Percentiles rank a stretch among this genome's conserved stretches.
Evolutionary conservation across 345 rosid genomes (phyloP).

Genomic region (Camelina neglecta): DNA sequence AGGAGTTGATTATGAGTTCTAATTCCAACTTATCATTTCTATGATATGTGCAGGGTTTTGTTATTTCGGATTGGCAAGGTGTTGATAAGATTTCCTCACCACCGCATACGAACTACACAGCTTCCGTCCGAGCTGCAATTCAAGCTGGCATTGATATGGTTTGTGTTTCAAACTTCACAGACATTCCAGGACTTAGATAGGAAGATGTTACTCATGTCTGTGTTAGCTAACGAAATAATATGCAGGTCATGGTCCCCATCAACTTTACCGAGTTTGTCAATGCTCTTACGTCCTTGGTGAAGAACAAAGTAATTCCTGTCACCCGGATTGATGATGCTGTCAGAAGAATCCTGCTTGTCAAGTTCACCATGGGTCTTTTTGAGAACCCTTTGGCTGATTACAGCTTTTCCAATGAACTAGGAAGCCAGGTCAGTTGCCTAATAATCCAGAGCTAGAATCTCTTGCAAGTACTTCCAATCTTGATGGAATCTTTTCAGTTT

Average conservation of each 20-base stretch:
- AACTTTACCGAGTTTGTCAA: conserved; percentile 74
- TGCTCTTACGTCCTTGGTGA: conserved; percentile 69
- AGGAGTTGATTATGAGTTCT: conserved; percentile 24
- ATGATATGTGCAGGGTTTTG: conserved; percentile 75
- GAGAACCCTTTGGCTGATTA: conserved; percentile 89
- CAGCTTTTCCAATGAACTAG: conserved; percentile 75
- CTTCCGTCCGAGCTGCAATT: conserved; percentile 75
- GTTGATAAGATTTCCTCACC: conserved; percentile 85
- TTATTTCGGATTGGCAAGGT: conserved; percentile 96
- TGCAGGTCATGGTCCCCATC: conserved; percentile 90
- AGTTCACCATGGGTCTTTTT: conserved; percentile 89
- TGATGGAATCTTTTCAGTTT: conserved; percentile 21
- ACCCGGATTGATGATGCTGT: conserved; percentile 95
- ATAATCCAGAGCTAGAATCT: not conserved
- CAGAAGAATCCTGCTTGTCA: conserved; percentile 73
- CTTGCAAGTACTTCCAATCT: conserved; percentile 13
- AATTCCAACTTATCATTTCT: conserved; percentile 14
- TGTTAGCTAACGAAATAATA: not conserved
- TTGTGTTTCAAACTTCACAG: conserved; percentile 33
- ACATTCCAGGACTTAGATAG: conserved; percentile 11
- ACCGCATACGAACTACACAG: conserved; percentile 73
- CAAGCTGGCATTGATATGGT: conserved; percentile 97
- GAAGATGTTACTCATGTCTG: not conserved
- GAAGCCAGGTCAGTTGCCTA: conserved; percentile 68
- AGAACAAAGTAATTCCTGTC: conserved; percentile 62